These are phyloP conservation scores for Jackrogersella minutella DNA, from an alignment of 495 filamentous ascomycete genomes.

Conservation along the genomic window DNA sequence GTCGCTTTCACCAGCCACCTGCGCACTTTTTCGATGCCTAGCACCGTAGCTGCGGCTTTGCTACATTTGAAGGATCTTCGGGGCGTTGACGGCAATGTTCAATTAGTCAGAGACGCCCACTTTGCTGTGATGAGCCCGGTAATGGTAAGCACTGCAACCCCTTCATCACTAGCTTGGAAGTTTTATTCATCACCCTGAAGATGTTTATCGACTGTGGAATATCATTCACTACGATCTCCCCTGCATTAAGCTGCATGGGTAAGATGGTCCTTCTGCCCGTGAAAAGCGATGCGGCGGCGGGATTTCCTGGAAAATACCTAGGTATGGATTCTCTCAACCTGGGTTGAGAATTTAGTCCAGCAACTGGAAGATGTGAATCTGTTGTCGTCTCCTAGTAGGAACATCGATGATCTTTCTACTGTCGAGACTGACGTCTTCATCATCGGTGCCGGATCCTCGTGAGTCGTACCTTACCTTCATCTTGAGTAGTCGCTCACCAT, in stretches of 20 bases:
- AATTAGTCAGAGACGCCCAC: neutral
- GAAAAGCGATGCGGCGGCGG: neutral
- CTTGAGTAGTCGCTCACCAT: neutral
- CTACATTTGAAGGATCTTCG: neutral
- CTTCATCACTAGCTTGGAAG: neutral
- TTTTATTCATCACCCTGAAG: neutral
- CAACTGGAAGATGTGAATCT: neutral
- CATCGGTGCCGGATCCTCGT: neutral
- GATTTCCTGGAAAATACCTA: neutral
- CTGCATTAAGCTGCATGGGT: neutral
- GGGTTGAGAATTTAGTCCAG: neutral
- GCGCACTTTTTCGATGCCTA: neutral
- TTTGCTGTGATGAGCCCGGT: neutral
- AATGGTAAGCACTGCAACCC: neutral
- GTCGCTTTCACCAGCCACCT: neutral
- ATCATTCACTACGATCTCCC: neutral
- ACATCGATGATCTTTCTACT: neutral
- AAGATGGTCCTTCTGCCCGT: neutral
- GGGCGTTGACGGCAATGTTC: neutral
- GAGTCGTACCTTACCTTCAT: neutral
- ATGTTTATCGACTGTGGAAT: neutral
- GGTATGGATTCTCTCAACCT: neutral
- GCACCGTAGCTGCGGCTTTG: neutral
- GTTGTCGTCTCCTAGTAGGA: neutral
- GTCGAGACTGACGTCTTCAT: neutral